Evolutionary conservation across 2,329 filamentous ascomycete genomes (phyloP).

Genomic region (Colletotrichum agaves): DNA sequence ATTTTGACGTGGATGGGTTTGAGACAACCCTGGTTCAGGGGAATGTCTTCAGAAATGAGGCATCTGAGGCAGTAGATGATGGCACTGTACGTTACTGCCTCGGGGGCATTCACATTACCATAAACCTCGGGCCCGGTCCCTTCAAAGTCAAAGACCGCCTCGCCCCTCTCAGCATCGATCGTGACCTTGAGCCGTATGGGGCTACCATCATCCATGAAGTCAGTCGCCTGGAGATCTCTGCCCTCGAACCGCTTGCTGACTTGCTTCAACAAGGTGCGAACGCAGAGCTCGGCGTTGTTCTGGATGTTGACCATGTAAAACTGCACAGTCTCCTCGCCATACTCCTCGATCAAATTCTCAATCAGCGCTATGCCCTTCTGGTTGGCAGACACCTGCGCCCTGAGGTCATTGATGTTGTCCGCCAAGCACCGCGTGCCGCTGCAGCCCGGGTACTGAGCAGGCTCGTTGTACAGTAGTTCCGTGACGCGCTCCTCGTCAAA

Average conservation of each 20-base stretch:
- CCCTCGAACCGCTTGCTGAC: conserved; percentile 78
- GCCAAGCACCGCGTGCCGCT: conserved; percentile 81
- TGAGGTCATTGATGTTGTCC: conserved; percentile 85
- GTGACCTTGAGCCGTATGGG: conserved; percentile 80
- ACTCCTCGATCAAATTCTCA: conserved; percentile 78
- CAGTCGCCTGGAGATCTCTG: conserved; percentile 74
- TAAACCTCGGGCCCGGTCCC: conserved; percentile 85
- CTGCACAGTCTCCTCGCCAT: conserved; percentile 80
- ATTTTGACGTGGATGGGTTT: conserved; percentile 80
- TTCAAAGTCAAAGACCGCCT: conserved; percentile 82
- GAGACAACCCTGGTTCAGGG: conserved; percentile 84
- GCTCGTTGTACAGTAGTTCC: conserved; percentile 77
- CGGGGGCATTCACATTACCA: conserved; percentile 82
- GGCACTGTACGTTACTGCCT: conserved; percentile 85
- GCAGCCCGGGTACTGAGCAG: conserved; percentile 79
- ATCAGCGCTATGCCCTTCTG: conserved; percentile 89
- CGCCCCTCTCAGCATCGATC: conserved; percentile 79
- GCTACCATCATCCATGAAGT: conserved; percentile 87
- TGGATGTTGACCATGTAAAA: conserved; percentile 89
- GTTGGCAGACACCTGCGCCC: conserved; percentile 86
- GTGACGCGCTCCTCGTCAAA: conserved; percentile 83
- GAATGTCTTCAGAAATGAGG: conserved; percentile 83
- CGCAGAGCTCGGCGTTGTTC: conserved; percentile 79
- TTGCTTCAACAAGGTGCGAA: conserved; percentile 77
- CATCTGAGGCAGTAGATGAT: conserved; percentile 88